Conservation (phyloP, 169 alveolate species). For the Plasmodium ovale region DNA sequence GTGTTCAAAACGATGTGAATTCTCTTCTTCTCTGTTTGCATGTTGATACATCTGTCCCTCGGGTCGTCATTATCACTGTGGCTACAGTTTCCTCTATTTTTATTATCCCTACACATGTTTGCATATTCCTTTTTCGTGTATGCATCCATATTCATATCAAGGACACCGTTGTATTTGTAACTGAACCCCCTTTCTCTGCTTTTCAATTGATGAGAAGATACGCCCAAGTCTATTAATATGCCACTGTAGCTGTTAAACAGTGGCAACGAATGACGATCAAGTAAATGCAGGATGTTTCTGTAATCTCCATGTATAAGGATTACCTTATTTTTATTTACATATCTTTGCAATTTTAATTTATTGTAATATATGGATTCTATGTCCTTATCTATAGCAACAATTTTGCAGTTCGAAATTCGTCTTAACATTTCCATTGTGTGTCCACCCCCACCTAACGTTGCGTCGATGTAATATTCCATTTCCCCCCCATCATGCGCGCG, state of each 20-base stretch:
- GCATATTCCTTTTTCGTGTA: conserved; percentile 37
- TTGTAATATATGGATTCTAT: conserved; percentile 83
- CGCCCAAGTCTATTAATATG: conserved; percentile 83
- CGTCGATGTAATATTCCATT: conserved; percentile 77
- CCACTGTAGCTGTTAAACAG: conserved; percentile 79
- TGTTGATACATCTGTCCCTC: background rate
- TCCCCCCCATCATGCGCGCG: background rate
- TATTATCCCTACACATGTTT: background rate
- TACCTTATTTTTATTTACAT: conserved; percentile 64
- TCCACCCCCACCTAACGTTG: conserved; percentile 87
- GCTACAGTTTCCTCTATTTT: background rate
- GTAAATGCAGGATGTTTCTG: conserved; percentile 72
- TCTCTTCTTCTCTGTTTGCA: background rate
- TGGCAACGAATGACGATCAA: conserved; percentile 78
- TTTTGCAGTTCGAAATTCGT: conserved; percentile 55
- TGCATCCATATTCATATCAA: conserved; percentile 84
- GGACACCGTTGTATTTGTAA: conserved; percentile 81
- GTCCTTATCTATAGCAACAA: conserved; percentile 84
- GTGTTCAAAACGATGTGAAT: conserved; percentile 45
- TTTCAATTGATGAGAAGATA: conserved; percentile 84
- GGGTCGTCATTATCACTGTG: background rate
- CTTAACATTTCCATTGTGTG: conserved; percentile 81
- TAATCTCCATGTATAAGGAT: conserved; percentile 80
- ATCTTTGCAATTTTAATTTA: conserved; percentile 52
- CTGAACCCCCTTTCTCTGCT: conserved; percentile 82